Conservation (phyloP, 2,329 filamentous ascomycete genomes). For the Albophoma yamanashiensis region DNA sequence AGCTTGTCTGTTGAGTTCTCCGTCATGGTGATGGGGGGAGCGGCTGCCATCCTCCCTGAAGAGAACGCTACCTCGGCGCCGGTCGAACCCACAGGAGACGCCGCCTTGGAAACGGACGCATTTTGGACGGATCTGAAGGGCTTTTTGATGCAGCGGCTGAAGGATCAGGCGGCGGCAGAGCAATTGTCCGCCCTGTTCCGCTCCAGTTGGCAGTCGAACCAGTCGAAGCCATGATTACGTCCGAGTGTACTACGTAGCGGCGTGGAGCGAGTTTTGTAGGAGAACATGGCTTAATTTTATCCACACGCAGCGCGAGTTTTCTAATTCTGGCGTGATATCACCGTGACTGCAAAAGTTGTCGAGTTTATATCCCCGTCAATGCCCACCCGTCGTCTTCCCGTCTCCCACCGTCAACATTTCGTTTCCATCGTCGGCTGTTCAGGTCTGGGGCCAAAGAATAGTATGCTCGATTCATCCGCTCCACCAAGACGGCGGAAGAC, state of each 20-base stretch:
- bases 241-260: not conserved
- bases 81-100: conserved; percentile 33
- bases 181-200: conserved; percentile 59
- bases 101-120: conserved; percentile 54
- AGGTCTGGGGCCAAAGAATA: conserved; percentile 11
- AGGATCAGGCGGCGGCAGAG: conserved; percentile 56
- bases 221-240: conserved; percentile 13
- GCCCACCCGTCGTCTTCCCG: conserved; percentile 1
- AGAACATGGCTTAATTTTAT: not conserved
- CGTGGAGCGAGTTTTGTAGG: not conserved
- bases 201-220: conserved; percentile 52
- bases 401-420: conserved; percentile 12
- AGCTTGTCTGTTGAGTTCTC: conserved; percentile 57
- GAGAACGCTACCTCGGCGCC: conserved; percentile 18
- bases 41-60: conserved; percentile 32
- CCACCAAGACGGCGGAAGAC: conserved; percentile 8
- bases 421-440: conserved; percentile 14
- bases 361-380: conserved; percentile 2
- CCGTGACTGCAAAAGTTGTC: conserved; percentile 14
- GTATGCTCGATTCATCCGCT: conserved; percentile 15
- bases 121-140: conserved; percentile 84
- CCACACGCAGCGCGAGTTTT: conserved; percentile 8
- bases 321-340: conserved; percentile 17
- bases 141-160: conserved; percentile 69
- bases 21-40: conserved; percentile 79